Evolutionary conservation across 2,329 filamentous ascomycete genomes (phyloP).

Genomic region (Trichoderma breve): DNA sequence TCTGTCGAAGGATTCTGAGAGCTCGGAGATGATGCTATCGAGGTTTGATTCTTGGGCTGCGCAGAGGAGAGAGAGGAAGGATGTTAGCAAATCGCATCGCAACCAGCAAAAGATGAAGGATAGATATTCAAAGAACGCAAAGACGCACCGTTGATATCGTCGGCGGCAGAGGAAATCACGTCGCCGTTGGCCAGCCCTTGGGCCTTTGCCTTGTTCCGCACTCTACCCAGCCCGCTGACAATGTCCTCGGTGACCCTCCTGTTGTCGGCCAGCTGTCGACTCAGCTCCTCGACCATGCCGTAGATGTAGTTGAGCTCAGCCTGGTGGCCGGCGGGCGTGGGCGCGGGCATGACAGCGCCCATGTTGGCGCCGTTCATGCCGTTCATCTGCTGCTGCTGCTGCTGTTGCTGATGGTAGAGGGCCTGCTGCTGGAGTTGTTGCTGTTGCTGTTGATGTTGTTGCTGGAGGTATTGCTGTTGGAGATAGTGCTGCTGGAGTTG

Average conservation of each 20-base stretch:
- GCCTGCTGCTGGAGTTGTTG: conserved; percentile 16
- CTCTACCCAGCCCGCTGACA: conserved; percentile 59
- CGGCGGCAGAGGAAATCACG: conserved; percentile 53
- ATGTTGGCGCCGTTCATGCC: conserved; percentile 50
- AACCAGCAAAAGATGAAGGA: neutral
- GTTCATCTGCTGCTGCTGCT: conserved; percentile 40
- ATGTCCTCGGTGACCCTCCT: conserved; percentile 62
- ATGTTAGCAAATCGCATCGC: neutral
- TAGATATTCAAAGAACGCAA: neutral
- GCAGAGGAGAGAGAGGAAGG: neutral
- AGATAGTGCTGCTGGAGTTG: conserved; percentile 24
- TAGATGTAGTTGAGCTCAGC: conserved; percentile 68
- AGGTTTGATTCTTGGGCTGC: conserved; percentile 58
- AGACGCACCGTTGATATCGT: conserved; percentile 54
- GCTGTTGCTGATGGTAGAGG: conserved; percentile 22
- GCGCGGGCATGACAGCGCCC: conserved; percentile 49
- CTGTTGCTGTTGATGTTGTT: conserved; percentile 23
- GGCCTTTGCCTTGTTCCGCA: conserved; percentile 55
- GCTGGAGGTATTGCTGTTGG: conserved; percentile 21
- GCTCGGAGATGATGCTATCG: conserved; percentile 59
- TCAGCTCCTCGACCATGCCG: conserved; percentile 65
- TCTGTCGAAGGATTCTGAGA: conserved; percentile 61
- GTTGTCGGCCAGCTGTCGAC: conserved; percentile 61
- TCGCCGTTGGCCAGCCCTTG: conserved; percentile 57
- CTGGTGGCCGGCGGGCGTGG: conserved; percentile 66